Evolutionary conservation across 257 asterid genomes (phyloP), one percentile per base, ranked within the genome.

Genomic region (Solanum paucissectum): DNA sequence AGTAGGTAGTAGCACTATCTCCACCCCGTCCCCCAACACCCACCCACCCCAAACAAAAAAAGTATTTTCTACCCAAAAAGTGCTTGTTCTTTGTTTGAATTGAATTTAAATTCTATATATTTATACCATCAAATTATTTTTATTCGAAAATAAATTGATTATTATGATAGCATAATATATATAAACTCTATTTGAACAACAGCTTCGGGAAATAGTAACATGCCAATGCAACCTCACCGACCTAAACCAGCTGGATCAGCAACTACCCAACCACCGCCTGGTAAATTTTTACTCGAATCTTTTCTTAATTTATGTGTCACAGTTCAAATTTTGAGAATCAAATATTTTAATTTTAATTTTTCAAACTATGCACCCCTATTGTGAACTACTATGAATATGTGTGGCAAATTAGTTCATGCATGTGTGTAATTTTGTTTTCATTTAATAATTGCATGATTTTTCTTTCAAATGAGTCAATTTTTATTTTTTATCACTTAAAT

Each of bases 171-270:
- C n/a, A 33, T 49, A 60, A 60, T 60, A 60, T 60, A 60, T 60
- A 60, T 60, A 60, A 60, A 69, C 20, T 69, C 29, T 25, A 73
- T 73, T 73, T 36, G 4, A 36, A 73, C 21, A 36, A 73, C 16
- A 73, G 82, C 10, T 73, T 2, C 14, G 3, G 29, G 49, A 20
- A 27, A 27, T 14, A 34, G 12, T 20, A 73, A 36, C 36, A 73
- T 37, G 25, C 49, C 10, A 18, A 11, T 1, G 6, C 16, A 1
- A 9, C 2, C 9, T 34, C 44, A 73, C 9, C 2, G 0, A 14
- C 23, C 81, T 73, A 9, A 1, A 18, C 0, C 49, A 20, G 81
- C 2, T 73, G 3, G 2, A 20, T 34, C 49, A 36, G 82, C 49
- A 4, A 36, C 49, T 73, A 14, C 10, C 10, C 29, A 73, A 73